A percentile compares a stretch with the other conserved stretches of the same genome.
phyloP scores from a whole-genome alignment of 2,329 filamentous ascomycete genomes.

The Monosporascus sp. region DNA sequence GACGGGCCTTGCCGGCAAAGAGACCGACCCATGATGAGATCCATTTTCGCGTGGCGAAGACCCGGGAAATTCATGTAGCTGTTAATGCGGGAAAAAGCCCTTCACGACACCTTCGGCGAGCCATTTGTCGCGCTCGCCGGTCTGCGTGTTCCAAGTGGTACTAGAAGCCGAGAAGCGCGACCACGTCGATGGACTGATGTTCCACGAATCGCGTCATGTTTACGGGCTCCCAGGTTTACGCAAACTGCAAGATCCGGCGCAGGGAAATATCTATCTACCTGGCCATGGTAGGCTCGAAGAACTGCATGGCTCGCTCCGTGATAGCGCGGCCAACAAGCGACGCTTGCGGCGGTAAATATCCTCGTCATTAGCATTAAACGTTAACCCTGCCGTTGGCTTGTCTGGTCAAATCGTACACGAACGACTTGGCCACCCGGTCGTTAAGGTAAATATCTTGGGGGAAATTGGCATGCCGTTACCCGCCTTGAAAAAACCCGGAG shows the following conservation, averaged over 20 bases:
- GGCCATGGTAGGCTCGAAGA: neutral
- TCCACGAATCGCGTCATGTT: neutral
- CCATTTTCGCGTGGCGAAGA: neutral
- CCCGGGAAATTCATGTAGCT: neutral
- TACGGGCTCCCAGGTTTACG: neutral
- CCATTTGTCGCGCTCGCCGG: neutral
- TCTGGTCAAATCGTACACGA: neutral
- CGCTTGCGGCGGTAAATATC: neutral
- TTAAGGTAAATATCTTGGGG: neutral
- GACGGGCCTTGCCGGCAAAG: neutral
- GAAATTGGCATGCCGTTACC: neutral
- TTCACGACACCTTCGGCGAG: neutral
- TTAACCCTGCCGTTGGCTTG: neutral
- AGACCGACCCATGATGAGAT: neutral
- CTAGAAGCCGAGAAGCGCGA: neutral
- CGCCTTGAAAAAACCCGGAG: neutral
- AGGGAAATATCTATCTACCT: neutral
- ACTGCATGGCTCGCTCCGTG: neutral
- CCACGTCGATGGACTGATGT: neutral
- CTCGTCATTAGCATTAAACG: neutral
- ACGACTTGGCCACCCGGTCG: neutral
- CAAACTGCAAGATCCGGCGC: neutral
- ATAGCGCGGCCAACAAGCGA: neutral
- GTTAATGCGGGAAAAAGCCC: neutral
- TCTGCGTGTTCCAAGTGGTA: constrained; percentile 1